Base-by-base conservation (phyloP, 169 alveolate species). In the Plasmodium inui region DNA sequence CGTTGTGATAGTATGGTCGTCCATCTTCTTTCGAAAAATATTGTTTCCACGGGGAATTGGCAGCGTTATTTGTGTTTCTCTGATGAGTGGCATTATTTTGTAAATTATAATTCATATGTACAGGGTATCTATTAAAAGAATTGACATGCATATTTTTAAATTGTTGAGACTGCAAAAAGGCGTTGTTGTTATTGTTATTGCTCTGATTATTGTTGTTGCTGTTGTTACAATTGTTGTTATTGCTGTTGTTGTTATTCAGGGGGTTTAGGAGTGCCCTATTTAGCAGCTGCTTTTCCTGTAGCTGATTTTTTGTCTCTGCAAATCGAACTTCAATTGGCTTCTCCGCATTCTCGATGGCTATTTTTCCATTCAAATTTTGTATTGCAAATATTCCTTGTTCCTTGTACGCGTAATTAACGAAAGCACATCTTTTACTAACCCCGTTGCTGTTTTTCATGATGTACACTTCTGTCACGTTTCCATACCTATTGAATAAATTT, bases 321-420 rank as follows among this genome's bases (percentile, higher is more conserved):
- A 98, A 97, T 37, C 99, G 95, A 30, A 98, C 98, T 79, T 98
- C 99, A 53, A 98, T 94, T 32, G 99, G 99, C 50, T 98, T 94
- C 28, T 92, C 79, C 61, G 97, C 96, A 61, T 97, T 98, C 44
- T 95, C 97, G 44, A 97, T 91, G 44, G 97, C 96, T 82, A 95
- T 92, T 86, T 95, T 96, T 19, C 98, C 98, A 72, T 97, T 93
- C 10, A 97, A 82, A 34, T 89, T 72, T 84, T 92, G 95, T 70
- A 98, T 97, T 67, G 98, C 98, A 86, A 93, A 96, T 17, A 98
- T 95, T 10, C 98, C 99, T 85, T 98, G 98, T 82, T 98, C 99
- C 92, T 98, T 98, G 85, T 93, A 97, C 41, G 96, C 94, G 88
- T 96, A 97, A 70, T 96, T 97, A 79, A 98, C 98, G 72, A 98